Evolutionary conservation across 179 eudicot species (phyloP).

Genomic region (Beta macrorhiza): DNA sequence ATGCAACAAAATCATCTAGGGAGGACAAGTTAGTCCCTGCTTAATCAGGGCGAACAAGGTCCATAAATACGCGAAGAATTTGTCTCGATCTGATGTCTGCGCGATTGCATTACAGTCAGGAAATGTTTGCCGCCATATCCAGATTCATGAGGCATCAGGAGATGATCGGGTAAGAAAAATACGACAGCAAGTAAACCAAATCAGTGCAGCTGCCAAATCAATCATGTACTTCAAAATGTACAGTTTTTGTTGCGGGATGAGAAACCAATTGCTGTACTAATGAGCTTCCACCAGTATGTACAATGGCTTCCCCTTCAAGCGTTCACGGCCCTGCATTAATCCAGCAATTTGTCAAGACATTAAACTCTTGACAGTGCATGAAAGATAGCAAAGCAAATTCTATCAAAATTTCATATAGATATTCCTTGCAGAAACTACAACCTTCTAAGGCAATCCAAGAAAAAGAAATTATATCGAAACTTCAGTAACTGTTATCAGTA

Average conservation of each 20-base stretch:
- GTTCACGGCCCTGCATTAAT: conserved; percentile 54
- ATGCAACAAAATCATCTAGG: conserved; percentile 4
- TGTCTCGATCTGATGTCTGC: background rate
- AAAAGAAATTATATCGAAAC: no score
- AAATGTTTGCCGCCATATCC: conserved; percentile 13
- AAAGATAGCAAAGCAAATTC: no score
- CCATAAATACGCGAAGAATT: background rate
- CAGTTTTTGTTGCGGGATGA: conserved; percentile 7
- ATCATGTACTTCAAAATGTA: conserved; percentile 23
- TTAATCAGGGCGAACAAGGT: background rate
- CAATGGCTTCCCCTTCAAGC: conserved; percentile 62
- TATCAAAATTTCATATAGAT: background rate
- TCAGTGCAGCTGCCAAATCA: conserved; percentile 18
- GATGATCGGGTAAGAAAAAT: background rate
- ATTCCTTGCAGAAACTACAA: background rate
- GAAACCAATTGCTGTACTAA: conserved; percentile 20
- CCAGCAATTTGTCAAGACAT: background rate
- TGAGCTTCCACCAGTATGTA: conserved; percentile 63
- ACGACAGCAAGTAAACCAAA: conserved; percentile 9
- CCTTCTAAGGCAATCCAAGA: background rate
- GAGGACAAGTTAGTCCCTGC: background rate
- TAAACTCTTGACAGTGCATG: background rate
- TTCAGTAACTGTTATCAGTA: no score
- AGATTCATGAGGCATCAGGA: conserved; percentile 13
- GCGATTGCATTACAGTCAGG: conserved; percentile 11